Percentiles rank a stretch among this genome's conserved stretches.
Conservation (phyloP, 129 eudicot genomes). For the Chrysanthemum seticuspe region DNA sequence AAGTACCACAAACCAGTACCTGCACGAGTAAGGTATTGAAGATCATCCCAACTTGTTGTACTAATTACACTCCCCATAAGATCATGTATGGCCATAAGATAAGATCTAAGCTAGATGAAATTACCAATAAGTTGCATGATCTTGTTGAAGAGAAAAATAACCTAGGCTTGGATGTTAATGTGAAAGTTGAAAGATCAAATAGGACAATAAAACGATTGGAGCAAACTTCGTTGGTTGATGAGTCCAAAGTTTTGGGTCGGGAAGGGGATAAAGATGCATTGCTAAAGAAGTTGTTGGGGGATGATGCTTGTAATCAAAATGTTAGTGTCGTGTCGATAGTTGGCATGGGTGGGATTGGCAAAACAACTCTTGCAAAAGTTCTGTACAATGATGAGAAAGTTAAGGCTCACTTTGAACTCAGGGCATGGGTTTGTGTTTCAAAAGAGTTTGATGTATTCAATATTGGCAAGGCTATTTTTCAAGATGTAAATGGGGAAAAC, state of each 20-base stretch:
- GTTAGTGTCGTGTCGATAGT: neutral
- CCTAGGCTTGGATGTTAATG: neutral
- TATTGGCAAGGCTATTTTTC: neutral
- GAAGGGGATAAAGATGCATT: neutral
- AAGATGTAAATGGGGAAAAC: neutral
- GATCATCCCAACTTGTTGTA: conserved; percentile 9
- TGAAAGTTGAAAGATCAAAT: neutral
- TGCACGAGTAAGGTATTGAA: neutral
- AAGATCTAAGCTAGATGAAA: conserved; percentile 4
- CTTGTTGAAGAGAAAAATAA: neutral
- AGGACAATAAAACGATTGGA: neutral
- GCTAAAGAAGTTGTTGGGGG: neutral
- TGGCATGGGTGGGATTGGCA: neutral
- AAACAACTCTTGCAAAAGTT: neutral
- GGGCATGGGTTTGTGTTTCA: neutral
- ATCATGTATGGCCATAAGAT: neutral
- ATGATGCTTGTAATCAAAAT: neutral
- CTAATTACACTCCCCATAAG: conserved; percentile 13
- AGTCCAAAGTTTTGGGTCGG: neutral
- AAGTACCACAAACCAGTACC: neutral
- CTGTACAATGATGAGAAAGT: neutral
- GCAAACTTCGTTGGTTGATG: neutral
- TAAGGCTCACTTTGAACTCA: neutral
- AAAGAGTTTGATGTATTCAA: neutral
- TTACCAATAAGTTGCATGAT: neutral